phyloP scores from a whole-genome alignment of 768 basidiomycete genomes.

The Multifurca ochricompacta region DNA sequence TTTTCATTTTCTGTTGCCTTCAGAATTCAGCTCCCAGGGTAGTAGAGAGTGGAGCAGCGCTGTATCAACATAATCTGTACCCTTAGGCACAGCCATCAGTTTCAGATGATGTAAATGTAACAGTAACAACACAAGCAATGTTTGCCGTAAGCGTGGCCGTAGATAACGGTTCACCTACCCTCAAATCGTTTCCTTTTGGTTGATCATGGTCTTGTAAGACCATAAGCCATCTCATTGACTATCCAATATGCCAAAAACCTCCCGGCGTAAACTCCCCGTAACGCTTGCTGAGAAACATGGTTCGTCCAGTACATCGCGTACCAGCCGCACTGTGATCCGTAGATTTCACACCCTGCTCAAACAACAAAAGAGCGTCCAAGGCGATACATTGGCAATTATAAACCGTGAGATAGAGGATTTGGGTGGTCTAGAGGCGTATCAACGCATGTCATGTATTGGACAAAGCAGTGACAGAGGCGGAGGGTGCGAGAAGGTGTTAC shows the following conservation, averaged over 20 bases:
- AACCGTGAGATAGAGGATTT: conserved; percentile 53
- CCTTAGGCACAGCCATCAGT: neutral
- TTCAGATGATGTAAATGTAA: neutral
- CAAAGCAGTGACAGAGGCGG: conserved; percentile 80
- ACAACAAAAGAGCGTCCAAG: conserved; percentile 47
- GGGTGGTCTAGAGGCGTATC: conserved; percentile 79
- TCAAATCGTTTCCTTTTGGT: neutral
- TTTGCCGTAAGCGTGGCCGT: no score
- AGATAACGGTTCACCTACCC: no score
- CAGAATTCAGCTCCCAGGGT: neutral
- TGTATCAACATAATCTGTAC: neutral
- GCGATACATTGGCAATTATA: conserved; percentile 41
- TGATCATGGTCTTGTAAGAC: neutral
- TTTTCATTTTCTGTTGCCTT: neutral
- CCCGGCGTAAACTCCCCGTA: conserved; percentile 40
- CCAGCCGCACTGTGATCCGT: conserved; percentile 68
- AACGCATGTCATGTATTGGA: conserved; percentile 74
- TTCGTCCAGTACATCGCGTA: conserved; percentile 46
- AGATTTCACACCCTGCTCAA: conserved; percentile 77
- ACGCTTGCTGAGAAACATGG: conserved; percentile 27
- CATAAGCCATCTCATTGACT: neutral
- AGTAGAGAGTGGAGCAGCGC: neutral
- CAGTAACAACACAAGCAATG: no score
- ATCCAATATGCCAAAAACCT: conserved; percentile 33
- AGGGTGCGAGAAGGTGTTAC: conserved; percentile 75